phyloP scores from a whole-genome alignment of 164 flowering plant species.

The Echeveria elegans region DNA sequence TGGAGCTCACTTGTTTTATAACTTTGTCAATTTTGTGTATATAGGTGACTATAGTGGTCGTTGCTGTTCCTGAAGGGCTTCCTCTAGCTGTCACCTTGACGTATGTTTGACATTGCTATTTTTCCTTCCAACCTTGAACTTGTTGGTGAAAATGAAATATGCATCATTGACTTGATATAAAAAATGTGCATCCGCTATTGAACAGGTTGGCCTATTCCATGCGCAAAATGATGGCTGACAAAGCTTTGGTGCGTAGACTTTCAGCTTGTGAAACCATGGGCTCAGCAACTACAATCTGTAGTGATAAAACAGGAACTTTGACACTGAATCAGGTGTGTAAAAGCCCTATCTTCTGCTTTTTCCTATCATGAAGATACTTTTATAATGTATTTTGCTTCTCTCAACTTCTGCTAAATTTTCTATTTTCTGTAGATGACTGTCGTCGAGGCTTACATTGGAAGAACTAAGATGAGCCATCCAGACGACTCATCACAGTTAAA shows the following conservation, averaged over 20 bases:
- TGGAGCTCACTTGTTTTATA: neutral
- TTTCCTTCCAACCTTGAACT: neutral
- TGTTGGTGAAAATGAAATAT: neutral
- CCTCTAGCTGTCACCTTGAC: slow-evolving; percentile 96
- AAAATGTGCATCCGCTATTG: neutral
- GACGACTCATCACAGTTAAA: slow-evolving; percentile 35
- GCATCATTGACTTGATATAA: neutral
- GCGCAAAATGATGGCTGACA: slow-evolving; percentile 98
- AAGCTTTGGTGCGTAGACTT: slow-evolving; percentile 93
- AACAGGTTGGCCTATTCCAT: slow-evolving; percentile 91
- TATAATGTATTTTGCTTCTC: neutral
- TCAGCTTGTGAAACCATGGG: slow-evolving; percentile 99
- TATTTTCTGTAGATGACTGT: slow-evolving; percentile 69
- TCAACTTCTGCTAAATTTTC: neutral
- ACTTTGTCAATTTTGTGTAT: neutral
- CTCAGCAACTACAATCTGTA: slow-evolving; percentile 94
- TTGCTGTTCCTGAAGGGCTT: slow-evolving; percentile 99
- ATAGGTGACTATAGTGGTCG: slow-evolving; percentile 95
- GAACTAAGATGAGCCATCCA: slow-evolving; percentile 42
- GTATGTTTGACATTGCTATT: slow-evolving; percentile 33
- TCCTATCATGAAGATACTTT: neutral
- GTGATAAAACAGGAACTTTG: slow-evolving; percentile 97
- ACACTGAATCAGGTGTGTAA: slow-evolving; percentile 73
- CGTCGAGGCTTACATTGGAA: slow-evolving; percentile 63
- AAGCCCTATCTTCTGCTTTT: neutral